These are phyloP conservation scores for Nicotiana knightiana DNA, from an alignment of 257 asterid species.

Conservation along the genomic window DNA sequence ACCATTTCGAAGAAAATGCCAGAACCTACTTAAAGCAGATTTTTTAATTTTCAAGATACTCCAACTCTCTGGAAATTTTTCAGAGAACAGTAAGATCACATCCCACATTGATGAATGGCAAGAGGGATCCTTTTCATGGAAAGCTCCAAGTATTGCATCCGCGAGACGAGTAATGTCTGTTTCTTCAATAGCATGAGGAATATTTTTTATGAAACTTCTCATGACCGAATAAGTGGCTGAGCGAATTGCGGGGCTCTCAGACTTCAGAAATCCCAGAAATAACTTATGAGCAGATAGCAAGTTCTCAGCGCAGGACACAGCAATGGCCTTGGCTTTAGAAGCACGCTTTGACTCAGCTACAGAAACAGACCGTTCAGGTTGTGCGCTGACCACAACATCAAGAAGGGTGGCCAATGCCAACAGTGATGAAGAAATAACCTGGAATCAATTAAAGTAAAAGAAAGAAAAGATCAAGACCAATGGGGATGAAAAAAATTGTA, in stretches of 20 bases:
- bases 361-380: constrained; percentile 46
- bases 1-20: constrained; percentile 80
- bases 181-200: constrained; percentile 62
- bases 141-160: constrained; percentile 75
- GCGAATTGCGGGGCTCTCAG: constrained; percentile 65
- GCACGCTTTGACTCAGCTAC: constrained; percentile 72
- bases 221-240: constrained; percentile 80
- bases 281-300: constrained; percentile 55
- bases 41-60: constrained; percentile 60
- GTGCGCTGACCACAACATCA: constrained; percentile 54
- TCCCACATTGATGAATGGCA: constrained; percentile 99
- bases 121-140: constrained; percentile 74
- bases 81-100: constrained; percentile 49
- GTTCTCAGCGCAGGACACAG: constrained; percentile 64
- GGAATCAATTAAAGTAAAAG: constrained; percentile 21
- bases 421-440: constrained; percentile 87
- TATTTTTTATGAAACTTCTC: constrained; percentile 69
- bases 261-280: constrained; percentile 75
- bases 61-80: constrained; percentile 81
- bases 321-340: constrained; percentile 58
- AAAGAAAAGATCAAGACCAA: constrained; percentile 10
- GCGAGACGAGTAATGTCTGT: constrained; percentile 69
- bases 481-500: not conserved
- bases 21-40: constrained; percentile 56
- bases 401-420: constrained; percentile 85